Evolutionary conservation across 192 early-diverging fungal genomes (phyloP).

Genomic region (Entomortierella parvispora): DNA sequence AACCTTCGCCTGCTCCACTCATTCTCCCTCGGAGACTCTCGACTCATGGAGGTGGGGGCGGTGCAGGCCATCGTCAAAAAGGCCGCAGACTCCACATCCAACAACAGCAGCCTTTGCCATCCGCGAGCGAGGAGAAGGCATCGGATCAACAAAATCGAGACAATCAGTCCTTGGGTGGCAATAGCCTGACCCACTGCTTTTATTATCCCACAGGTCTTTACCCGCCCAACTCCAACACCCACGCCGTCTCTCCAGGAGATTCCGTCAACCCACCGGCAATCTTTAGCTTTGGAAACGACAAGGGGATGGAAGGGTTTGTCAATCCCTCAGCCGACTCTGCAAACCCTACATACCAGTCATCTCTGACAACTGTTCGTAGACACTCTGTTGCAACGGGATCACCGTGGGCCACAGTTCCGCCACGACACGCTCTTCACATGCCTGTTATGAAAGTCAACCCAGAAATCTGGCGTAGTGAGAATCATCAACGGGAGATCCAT

Average conservation of each 20-base stretch:
- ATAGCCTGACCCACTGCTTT: constrained; percentile 5
- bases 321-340: not conserved
- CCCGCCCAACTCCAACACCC: not conserved
- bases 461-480: constrained; percentile 32
- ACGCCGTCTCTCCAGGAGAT: not conserved
- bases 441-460: constrained; percentile 43
- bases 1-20: constrained; percentile 12
- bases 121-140: constrained; percentile 3
- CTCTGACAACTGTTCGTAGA: not conserved
- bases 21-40: constrained; percentile 33
- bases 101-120: not conserved
- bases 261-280: not conserved
- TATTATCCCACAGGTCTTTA: not conserved
- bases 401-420: constrained; percentile 14
- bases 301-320: too few species aligned
- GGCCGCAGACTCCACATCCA: not conserved
- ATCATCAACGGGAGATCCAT: constrained; percentile 38
- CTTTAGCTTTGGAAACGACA: too few species aligned
- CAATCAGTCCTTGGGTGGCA: not conserved
- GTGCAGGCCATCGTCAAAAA: not conserved
- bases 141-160: too few species aligned
- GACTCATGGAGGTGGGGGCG: not conserved
- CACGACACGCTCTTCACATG: constrained; percentile 39
- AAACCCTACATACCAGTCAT: not conserved
- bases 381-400: constrained; percentile 27